Evolutionary conservation across 2,329 filamentous ascomycete genomes (phyloP).

Genomic region (Akanthomyces muscarius): DNA sequence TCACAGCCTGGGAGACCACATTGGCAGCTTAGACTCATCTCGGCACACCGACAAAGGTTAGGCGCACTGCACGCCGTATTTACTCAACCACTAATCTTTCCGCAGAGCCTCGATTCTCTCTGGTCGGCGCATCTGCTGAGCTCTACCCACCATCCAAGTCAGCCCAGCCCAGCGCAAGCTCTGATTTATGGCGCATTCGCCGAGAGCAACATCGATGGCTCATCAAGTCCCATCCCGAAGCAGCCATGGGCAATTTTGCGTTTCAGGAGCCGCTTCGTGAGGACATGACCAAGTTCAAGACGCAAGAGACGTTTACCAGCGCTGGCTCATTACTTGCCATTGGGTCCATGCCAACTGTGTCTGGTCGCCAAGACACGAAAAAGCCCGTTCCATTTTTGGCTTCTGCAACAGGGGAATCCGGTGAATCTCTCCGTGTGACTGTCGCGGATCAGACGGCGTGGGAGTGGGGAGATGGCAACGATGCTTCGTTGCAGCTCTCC

Average conservation of each 20-base stretch:
- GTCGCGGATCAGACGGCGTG: conserved; percentile 47
- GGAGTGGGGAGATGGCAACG: conserved; percentile 48
- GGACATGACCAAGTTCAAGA: conserved; percentile 31
- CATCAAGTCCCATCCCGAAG: conserved; percentile 47
- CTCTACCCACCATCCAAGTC: conserved; percentile 33
- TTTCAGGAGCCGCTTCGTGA: conserved; percentile 33
- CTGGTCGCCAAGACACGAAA: conserved; percentile 23
- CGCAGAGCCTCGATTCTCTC: conserved; percentile 30
- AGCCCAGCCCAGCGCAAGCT: conserved; percentile 23
- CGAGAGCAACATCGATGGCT: conserved; percentile 47
- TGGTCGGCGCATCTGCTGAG: conserved; percentile 31
- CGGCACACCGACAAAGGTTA: conserved; percentile 28
- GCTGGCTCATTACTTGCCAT: conserved; percentile 45
- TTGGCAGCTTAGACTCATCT: conserved; percentile 30
- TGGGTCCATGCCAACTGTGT: conserved; percentile 49
- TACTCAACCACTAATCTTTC: neutral
- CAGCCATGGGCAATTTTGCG: conserved; percentile 36
- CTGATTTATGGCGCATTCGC: conserved; percentile 29
- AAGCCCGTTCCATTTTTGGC: conserved; percentile 38
- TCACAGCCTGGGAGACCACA: conserved; percentile 22
- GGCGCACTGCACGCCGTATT: neutral
- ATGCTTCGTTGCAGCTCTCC: conserved; percentile 44
- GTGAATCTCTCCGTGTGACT: conserved; percentile 54
- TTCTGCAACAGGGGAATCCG: conserved; percentile 52
- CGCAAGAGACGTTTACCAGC: conserved; percentile 25